phyloP scores from a whole-genome alignment of 139 green algal species.

The Chlorella vulgaris region DNA sequence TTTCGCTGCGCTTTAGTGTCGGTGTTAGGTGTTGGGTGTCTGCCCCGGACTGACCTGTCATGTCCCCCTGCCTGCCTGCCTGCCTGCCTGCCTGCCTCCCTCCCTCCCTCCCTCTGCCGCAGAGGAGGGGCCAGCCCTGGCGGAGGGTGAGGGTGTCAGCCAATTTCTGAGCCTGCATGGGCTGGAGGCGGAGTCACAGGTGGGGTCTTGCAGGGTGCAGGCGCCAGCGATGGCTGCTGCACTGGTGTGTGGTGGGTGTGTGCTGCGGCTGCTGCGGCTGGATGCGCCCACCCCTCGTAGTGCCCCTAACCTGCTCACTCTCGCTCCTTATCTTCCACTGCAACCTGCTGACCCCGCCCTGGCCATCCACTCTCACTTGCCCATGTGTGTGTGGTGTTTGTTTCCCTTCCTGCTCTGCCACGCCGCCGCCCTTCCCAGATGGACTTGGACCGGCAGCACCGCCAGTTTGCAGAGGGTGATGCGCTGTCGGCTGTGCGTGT shows the following conservation, averaged over 20 bases:
- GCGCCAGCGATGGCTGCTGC: background rate
- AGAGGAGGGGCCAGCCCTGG: background rate
- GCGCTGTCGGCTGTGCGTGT: constrained; percentile 4
- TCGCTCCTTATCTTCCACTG: too few species aligned
- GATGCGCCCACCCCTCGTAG: too few species aligned
- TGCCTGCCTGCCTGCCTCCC: background rate
- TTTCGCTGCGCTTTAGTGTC: background rate
- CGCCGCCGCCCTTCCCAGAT: background rate
- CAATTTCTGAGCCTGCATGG: constrained; percentile 32
- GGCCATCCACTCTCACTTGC: too few species aligned
- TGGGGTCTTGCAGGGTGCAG: background rate
- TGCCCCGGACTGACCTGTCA: background rate
- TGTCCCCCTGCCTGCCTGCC: background rate
- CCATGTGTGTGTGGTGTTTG: too few species aligned
- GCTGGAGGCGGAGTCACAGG: constrained; percentile 18
- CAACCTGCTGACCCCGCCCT: too few species aligned
- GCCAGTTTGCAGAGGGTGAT: background rate
- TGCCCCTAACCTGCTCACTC: too few species aligned
- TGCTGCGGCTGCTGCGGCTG: too few species aligned
- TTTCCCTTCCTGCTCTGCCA: background rate
- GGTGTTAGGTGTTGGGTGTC: background rate
- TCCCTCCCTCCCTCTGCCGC: background rate
- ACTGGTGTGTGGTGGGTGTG: background rate
- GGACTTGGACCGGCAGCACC: constrained; percentile 5
- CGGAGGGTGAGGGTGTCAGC: background rate